Evolutionary conservation across 805 yeast genomes (phyloP).

Genomic region (Dipodascopsis uninucleata): DNA sequence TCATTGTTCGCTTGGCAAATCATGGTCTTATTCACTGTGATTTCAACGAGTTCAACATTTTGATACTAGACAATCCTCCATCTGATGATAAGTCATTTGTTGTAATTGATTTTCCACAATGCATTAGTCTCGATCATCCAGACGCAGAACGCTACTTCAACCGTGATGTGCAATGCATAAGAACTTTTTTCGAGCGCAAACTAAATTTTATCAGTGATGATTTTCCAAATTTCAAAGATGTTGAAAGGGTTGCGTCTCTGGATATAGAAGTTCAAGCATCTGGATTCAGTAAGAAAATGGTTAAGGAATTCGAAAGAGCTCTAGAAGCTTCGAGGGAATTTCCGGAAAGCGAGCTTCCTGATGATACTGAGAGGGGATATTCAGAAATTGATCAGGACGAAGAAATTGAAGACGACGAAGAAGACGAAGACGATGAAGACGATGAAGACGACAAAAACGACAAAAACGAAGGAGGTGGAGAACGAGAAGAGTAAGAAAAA

Average conservation of each 20-base stretch:
- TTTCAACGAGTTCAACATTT: constrained; percentile 93
- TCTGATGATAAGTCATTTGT: constrained; percentile 64
- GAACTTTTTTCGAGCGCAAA: constrained; percentile 74
- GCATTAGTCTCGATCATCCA: constrained; percentile 85
- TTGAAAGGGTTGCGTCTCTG: constrained; percentile 59
- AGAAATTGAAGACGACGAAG: constrained; percentile 35
- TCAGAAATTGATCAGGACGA: constrained; percentile 30
- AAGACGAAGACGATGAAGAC: constrained; percentile 36
- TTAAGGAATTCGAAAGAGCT: constrained; percentile 71
- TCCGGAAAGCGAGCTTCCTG: no score
- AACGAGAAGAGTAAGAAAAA: constrained; percentile 37
- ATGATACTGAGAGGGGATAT: constrained; percentile 35
- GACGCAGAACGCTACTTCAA: constrained; percentile 87
- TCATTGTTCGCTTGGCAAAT: constrained; percentile 77
- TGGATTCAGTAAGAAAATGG: constrained; percentile 64
- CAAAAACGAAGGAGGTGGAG: constrained; percentile 34
- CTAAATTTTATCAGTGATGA: constrained; percentile 75
- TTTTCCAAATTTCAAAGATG: constrained; percentile 78
- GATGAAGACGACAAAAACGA: constrained; percentile 48
- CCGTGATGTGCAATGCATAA: constrained; percentile 88
- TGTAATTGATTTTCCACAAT: constrained; percentile 97
- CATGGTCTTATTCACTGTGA: constrained; percentile 96
- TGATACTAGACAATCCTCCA: constrained; percentile 55
- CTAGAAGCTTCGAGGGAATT: constrained; percentile 46
- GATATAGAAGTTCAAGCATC: constrained; percentile 91